Evolutionary conservation across 164 flowering plant genomes (phyloP).

Genomic region (Aristolochia contorta): DNA sequence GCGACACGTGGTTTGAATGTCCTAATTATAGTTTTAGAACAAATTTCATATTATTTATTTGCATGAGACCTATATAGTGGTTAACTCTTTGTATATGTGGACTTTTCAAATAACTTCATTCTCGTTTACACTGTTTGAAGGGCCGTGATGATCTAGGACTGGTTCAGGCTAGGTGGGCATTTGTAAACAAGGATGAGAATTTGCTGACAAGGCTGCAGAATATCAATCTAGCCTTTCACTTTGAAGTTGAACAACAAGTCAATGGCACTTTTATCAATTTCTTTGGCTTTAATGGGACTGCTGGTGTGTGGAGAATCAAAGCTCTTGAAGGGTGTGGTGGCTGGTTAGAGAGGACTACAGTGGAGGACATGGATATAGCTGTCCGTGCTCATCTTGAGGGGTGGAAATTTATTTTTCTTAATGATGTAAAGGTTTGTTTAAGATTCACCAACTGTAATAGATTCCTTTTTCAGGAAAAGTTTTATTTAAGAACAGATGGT

Average conservation of each 20-base stretch:
- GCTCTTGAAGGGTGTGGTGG: constrained; percentile 97
- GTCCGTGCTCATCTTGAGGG: constrained; percentile 95
- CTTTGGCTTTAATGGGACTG: constrained; percentile 96
- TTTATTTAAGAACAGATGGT: not conserved
- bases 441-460: not conserved
- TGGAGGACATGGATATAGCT: constrained; percentile 98
- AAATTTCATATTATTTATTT: no score
- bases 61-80: no score
- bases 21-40: no score
- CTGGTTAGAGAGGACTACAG: constrained; percentile 95
- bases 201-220: constrained; percentile 93
- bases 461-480: not conserved
- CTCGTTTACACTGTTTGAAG: constrained; percentile 24
- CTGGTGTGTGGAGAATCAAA: constrained; percentile 98
- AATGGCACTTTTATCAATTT: constrained; percentile 85
- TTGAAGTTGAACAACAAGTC: constrained; percentile 97
- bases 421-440: constrained; percentile 83
- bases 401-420: constrained; percentile 88
- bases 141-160: constrained; percentile 78
- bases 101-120: not conserved
- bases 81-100: no score
- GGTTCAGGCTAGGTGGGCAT: constrained; percentile 90
- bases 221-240: constrained; percentile 81
- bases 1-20: no score
- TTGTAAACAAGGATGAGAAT: constrained; percentile 97